Evolutionary conservation across 2,329 filamentous ascomycete species (phyloP).

Genomic region (Botryotinia convoluta): DNA sequence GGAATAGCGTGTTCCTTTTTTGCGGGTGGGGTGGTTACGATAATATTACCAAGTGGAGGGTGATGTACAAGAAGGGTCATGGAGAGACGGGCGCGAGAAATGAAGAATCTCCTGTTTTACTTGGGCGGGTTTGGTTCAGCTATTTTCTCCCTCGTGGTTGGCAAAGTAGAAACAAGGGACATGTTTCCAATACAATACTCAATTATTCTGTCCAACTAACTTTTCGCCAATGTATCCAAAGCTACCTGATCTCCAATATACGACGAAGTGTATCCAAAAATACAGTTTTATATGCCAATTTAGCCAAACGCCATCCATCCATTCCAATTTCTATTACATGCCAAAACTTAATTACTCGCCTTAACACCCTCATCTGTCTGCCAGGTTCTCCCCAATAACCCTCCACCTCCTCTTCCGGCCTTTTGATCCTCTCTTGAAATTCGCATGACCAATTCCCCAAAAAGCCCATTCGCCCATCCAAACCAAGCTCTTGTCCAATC

Average conservation of each 20-base stretch:
- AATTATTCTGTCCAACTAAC: not conserved
- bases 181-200: not conserved
- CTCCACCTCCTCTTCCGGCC: not conserved
- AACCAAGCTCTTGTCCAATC: constrained; percentile 55
- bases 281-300: not conserved
- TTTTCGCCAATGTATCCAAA: not conserved
- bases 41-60: not conserved
- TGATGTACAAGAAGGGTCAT: not conserved
- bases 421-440: constrained; percentile 12
- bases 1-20: not conserved
- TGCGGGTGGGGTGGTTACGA: not conserved
- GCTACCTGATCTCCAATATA: not conserved
- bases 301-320: not conserved
- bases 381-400: constrained; percentile 15
- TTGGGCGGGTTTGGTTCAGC: not conserved
- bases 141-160: not conserved
- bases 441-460: constrained; percentile 18
- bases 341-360: not conserved
- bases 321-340: not conserved
- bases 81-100: not conserved
- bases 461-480: constrained; percentile 68
- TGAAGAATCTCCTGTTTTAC: not conserved
- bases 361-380: not conserved
- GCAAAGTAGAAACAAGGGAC: not conserved
- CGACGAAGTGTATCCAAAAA: not conserved